phyloP scores from a whole-genome alignment of 805 yeast genomes.

The Metschnikowia anglica region DNA sequence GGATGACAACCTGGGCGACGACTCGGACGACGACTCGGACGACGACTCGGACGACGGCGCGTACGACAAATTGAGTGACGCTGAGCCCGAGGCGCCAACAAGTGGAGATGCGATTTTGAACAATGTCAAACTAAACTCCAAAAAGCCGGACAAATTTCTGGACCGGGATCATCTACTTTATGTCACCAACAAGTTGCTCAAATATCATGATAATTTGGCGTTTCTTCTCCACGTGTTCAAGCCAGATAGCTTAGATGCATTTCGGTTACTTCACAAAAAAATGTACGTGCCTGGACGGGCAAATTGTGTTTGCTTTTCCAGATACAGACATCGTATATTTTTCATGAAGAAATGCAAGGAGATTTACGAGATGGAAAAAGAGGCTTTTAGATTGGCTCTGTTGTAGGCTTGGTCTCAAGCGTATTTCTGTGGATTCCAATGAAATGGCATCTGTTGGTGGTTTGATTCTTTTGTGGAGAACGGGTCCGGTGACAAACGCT shows the following conservation, averaged over 20 bases:
- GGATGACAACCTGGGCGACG: too few species aligned
- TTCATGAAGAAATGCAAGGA: background rate
- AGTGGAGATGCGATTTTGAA: too few species aligned
- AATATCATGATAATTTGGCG: background rate
- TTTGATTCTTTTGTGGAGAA: too few species aligned
- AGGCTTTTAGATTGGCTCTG: background rate
- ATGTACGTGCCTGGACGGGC: background rate
- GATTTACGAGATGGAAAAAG: background rate
- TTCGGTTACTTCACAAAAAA: background rate
- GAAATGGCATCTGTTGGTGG: too few species aligned
- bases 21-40: too few species aligned
- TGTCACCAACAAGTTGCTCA: background rate
- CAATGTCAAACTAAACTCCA: background rate
- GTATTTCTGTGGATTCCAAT: too few species aligned
- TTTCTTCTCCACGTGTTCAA: background rate
- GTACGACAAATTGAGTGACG: too few species aligned
- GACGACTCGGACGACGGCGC: too few species aligned
- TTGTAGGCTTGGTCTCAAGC: too few species aligned
- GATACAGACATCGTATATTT: background rate
- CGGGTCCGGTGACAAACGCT: too few species aligned
- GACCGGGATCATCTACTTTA: background rate
- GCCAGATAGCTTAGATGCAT: background rate
- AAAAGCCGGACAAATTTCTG: background rate
- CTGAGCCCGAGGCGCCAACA: too few species aligned
- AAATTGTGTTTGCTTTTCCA: background rate